Evolutionary conservation across 2,329 filamentous ascomycete species (phyloP).

Genomic region (Colletotrichum sidae): DNA sequence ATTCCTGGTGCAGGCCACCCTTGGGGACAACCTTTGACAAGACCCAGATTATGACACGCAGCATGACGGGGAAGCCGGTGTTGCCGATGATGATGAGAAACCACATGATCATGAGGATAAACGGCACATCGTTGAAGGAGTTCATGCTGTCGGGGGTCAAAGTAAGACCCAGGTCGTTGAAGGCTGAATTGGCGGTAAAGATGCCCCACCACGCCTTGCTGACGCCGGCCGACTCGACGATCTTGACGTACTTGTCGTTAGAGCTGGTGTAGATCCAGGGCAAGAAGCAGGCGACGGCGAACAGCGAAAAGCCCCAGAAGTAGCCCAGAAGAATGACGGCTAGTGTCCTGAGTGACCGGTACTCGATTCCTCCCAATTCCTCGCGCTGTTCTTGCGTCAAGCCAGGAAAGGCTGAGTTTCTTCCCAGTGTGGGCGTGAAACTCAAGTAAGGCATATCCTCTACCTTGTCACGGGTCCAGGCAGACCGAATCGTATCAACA

Average conservation of each 20-base stretch:
- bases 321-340: constrained; percentile 83
- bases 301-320: constrained; percentile 83
- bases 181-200: constrained; percentile 87
- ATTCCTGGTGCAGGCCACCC: constrained; percentile 86
- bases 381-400: constrained; percentile 91
- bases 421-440: constrained; percentile 90
- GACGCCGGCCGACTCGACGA: constrained; percentile 73
- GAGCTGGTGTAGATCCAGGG: constrained; percentile 79
- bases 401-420: constrained; percentile 93
- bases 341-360: constrained; percentile 88
- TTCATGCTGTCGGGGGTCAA: constrained; percentile 94
- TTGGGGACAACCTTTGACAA: constrained; percentile 74
- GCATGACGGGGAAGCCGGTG: constrained; percentile 94
- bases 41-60: constrained; percentile 92
- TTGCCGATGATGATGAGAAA: constrained; percentile 96
- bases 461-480: constrained; percentile 64
- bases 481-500: constrained; percentile 70
- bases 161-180: constrained; percentile 95
- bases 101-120: constrained; percentile 80
- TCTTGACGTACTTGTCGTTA: constrained; percentile 68
- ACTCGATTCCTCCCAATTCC: constrained; percentile 96
- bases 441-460: constrained; percentile 87
- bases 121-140: constrained; percentile 82
- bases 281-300: constrained; percentile 78
- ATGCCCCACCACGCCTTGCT: constrained; percentile 90